Percentiles rank a stretch among this genome's conserved stretches.
Evolutionary conservation across 495 filamentous ascomycete genomes (phyloP).

Genomic region (Cercophora scortea): DNA sequence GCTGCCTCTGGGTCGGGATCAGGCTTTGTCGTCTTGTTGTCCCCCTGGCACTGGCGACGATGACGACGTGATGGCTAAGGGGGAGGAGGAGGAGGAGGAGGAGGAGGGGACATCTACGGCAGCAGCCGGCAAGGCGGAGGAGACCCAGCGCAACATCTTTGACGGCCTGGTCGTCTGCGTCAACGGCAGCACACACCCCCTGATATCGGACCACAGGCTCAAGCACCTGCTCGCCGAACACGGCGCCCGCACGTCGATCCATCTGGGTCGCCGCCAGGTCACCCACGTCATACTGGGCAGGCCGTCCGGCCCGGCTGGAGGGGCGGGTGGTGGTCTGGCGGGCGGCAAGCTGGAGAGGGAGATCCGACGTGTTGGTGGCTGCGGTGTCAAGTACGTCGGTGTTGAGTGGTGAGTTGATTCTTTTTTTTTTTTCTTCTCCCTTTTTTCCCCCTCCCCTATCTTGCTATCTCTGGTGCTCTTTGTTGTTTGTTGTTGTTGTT

Average conservation of each 20-base stretch:
- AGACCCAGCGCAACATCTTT: constrained; percentile 43
- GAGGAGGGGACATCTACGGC: constrained; percentile 21
- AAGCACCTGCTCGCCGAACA: constrained; percentile 68
- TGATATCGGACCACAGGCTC: constrained; percentile 78
- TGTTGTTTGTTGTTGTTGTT: background rate
- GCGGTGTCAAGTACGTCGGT: constrained; percentile 69
- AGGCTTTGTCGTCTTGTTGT: too few relatives aligned
- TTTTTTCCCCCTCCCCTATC: background rate
- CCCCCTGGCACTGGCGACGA: too few relatives aligned
- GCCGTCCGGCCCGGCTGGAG: constrained; percentile 32
- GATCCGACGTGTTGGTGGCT: constrained; percentile 53
- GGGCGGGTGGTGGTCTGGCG: constrained; percentile 71
- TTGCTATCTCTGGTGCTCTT: constrained; percentile 2
- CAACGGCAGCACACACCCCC: constrained; percentile 77
- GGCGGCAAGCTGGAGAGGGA: constrained; percentile 79
- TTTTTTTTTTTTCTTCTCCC: background rate
- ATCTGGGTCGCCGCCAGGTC: constrained; percentile 61
- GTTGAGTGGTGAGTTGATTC: constrained; percentile 64
- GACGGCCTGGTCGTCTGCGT: constrained; percentile 66
- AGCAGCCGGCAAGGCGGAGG: constrained; percentile 17
- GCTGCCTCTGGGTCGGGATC: too few relatives aligned
- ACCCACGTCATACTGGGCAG: constrained; percentile 81
- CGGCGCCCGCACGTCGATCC: constrained; percentile 61
- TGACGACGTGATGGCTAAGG: too few relatives aligned
- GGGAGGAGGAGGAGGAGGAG: too few relatives aligned